Evolutionary conservation across 495 filamentous ascomycete genomes (phyloP).

Genomic region (Penicillium waksmanii): DNA sequence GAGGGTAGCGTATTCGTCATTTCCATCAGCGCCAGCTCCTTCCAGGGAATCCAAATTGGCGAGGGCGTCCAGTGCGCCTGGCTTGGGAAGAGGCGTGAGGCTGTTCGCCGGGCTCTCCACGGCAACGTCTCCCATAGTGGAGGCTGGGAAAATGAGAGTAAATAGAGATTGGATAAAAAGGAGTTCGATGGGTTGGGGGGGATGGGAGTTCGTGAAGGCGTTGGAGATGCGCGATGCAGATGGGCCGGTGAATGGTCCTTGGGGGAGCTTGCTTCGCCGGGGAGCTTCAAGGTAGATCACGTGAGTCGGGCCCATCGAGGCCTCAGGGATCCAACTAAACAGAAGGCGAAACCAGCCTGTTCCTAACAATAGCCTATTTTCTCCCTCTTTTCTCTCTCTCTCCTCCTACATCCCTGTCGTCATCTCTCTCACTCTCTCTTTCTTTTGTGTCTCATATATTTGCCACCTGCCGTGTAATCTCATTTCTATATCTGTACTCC

Average conservation of each 20-base stretch:
- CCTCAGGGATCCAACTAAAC: slow-evolving; percentile 7
- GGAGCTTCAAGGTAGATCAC: slow-evolving; percentile 25
- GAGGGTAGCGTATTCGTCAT: slow-evolving; percentile 91
- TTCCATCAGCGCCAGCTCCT: slow-evolving; percentile 75
- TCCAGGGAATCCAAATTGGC: slow-evolving; percentile 89
- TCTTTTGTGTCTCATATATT: no score
- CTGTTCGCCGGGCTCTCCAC: slow-evolving; percentile 78
- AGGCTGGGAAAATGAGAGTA: slow-evolving; percentile 1
- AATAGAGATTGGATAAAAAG: neutral
- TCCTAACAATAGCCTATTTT: no score
- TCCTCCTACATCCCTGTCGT: no score
- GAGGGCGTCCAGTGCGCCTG: slow-evolving; percentile 75
- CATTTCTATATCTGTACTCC: neutral
- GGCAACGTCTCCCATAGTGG: slow-evolving; percentile 78
- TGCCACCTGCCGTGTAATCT: no score
- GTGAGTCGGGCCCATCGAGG: slow-evolving; percentile 12
- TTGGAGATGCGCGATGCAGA: slow-evolving; percentile 21
- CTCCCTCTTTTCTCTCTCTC: no score
- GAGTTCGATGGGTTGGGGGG: slow-evolving; percentile 2
- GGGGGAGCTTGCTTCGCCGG: slow-evolving; percentile 21
- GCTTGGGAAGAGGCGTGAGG: slow-evolving; percentile 75
- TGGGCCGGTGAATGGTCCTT: slow-evolving; percentile 19
- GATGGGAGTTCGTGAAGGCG: slow-evolving; percentile 11
- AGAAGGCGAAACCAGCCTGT: no score
- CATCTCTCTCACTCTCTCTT: no score